A percentile compares a stretch with the other conserved stretches of the same genome.
Evolutionary conservation across 148 eudicot species (phyloP).

Genomic region (Vaccinium corymbosum): DNA sequence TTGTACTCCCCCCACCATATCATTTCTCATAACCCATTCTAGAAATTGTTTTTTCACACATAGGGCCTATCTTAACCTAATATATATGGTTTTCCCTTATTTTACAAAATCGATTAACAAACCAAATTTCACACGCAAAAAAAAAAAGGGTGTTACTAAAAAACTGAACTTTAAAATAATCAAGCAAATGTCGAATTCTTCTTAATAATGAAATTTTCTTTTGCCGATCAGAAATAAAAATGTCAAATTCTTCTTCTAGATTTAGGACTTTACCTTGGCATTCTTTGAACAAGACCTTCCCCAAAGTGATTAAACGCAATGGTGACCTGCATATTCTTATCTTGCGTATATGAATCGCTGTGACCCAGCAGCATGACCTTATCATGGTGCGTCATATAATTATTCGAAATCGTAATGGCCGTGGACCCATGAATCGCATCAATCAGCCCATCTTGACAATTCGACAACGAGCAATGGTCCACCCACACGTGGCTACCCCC

Average conservation of each 20-base stretch:
- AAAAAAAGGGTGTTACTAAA: too few species aligned
- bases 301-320: constrained; percentile 83
- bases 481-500: constrained; percentile 78
- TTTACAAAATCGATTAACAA: neutral
- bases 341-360: constrained; percentile 48
- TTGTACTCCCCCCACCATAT: neutral
- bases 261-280: constrained; percentile 54
- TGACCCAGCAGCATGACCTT: constrained; percentile 81
- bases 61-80: neutral
- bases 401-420: constrained; percentile 69
- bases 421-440: constrained; percentile 75
- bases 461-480: constrained; percentile 69
- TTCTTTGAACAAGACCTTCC: constrained; percentile 82
- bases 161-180: too few species aligned
- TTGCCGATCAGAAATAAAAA: too few species aligned
- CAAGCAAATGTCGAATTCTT: too few species aligned
- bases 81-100: neutral
- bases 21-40: neutral
- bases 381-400: constrained; percentile 74
- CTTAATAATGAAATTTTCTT: too few species aligned
- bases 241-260: neutral
- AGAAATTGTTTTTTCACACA: neutral
- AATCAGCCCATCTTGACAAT: constrained; percentile 61
- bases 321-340: constrained; percentile 72
- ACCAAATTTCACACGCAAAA: neutral